These are phyloP conservation scores for Talaromyces marneffei DNA, from an alignment of 2,329 filamentous ascomycete species.

Conservation along the genomic window DNA sequence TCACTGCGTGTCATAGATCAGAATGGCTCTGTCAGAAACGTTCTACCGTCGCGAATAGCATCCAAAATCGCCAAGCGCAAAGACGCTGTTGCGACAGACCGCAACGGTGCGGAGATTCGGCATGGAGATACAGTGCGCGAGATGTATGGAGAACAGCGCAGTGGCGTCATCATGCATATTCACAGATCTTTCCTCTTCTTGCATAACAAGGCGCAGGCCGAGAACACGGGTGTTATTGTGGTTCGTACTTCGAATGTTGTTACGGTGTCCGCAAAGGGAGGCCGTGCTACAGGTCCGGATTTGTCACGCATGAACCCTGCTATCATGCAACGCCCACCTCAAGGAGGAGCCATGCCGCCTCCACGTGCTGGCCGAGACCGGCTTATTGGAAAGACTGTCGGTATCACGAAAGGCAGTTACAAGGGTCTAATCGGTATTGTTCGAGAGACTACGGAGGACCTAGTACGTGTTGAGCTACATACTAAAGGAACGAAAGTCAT, in stretches of 20 bases:
- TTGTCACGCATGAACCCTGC: slow-evolving; percentile 89
- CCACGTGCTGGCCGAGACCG: slow-evolving; percentile 74
- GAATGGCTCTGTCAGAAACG: slow-evolving; percentile 71
- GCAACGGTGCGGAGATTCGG: slow-evolving; percentile 87
- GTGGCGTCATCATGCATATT: slow-evolving; percentile 88
- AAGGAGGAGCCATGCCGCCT: slow-evolving; percentile 57
- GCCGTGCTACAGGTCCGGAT: slow-evolving; percentile 70
- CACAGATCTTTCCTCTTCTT: slow-evolving; percentile 89
- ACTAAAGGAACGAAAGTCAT: slow-evolving; percentile 89
- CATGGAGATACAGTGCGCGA: slow-evolving; percentile 90
- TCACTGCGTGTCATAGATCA: slow-evolving; percentile 87
- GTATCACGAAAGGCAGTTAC: slow-evolving; percentile 77
- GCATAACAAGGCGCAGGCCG: slow-evolving; percentile 73
- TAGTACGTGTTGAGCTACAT: slow-evolving; percentile 86
- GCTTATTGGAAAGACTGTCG: slow-evolving; percentile 85
- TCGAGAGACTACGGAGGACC: slow-evolving; percentile 82
- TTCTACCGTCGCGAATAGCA: slow-evolving; percentile 86
- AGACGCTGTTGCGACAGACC: slow-evolving; percentile 82
- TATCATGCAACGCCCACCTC: slow-evolving; percentile 62
- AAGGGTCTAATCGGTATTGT: slow-evolving; percentile 94
- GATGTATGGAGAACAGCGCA: slow-evolving; percentile 73
- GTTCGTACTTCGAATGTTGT: slow-evolving; percentile 77
- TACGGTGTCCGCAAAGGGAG: slow-evolving; percentile 90
- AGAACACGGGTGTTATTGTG: slow-evolving; percentile 88
- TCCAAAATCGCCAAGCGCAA: slow-evolving; percentile 80